Evolutionary conservation across 345 rosid genomes (phyloP).

Genomic region (Cardiospermum halicacabum): DNA sequence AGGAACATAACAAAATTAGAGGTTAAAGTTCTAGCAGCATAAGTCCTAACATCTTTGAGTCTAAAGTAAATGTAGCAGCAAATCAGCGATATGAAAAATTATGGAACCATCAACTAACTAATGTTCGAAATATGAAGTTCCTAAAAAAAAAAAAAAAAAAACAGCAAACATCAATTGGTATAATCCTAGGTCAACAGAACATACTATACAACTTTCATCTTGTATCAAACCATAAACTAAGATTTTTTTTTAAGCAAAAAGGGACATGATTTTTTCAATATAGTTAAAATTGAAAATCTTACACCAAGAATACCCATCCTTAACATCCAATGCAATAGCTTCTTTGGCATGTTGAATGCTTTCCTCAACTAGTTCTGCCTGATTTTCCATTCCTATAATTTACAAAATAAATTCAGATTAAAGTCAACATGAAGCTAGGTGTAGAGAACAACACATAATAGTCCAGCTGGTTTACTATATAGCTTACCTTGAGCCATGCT

Average conservation of each 20-base stretch:
- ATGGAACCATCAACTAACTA: neutral
- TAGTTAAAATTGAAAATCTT: constrained; percentile 23
- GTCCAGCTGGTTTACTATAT: neutral
- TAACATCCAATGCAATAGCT: constrained; percentile 68
- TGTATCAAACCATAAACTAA: constrained; percentile 1
- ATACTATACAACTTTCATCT: neutral
- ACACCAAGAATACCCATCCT: constrained; percentile 83
- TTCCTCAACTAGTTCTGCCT: constrained; percentile 47
- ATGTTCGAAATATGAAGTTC: constrained; percentile 1
- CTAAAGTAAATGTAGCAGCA: too few relatives aligned
- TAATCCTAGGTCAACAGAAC: neutral
- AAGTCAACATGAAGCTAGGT: constrained; percentile 3
- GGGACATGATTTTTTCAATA: neutral
- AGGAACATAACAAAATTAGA: constrained; percentile 2
- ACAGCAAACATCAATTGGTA: neutral
- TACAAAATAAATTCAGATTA: neutral
- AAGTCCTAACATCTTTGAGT: too few relatives aligned
- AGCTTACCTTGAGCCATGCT: constrained; percentile 66
- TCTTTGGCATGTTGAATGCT: constrained; percentile 73
- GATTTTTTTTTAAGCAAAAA: neutral
- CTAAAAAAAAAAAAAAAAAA: neutral
- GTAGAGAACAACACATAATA: neutral
- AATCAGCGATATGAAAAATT: neutral
- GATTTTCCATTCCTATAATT: constrained; percentile 50
- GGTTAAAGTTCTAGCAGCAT: neutral